These are phyloP conservation scores for Podospora fimiseda DNA, from an alignment of 495 filamentous ascomycete genomes.

Conservation along the genomic window DNA sequence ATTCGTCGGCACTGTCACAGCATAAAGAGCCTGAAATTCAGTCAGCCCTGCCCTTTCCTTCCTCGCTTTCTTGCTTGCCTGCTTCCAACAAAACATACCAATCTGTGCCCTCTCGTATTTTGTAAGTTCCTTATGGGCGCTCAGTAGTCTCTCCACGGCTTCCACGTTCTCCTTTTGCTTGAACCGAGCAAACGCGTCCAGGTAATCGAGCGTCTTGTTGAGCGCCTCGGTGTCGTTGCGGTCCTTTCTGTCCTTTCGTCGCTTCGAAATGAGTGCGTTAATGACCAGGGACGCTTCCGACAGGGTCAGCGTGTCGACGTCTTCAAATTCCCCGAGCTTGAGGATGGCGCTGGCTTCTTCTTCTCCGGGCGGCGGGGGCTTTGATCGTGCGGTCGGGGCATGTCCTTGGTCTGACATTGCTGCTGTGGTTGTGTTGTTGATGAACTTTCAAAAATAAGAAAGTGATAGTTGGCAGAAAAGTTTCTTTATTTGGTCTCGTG, in stretches of 20 bases:
- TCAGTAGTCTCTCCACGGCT: slow-evolving; percentile 77
- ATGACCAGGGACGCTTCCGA: slow-evolving; percentile 90
- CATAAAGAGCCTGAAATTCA: slow-evolving; percentile 66
- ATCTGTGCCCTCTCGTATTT: slow-evolving; percentile 91
- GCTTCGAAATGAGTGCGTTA: slow-evolving; percentile 72
- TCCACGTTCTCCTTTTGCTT: slow-evolving; percentile 91
- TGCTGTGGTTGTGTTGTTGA: slow-evolving; percentile 8
- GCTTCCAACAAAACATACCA: slow-evolving; percentile 62
- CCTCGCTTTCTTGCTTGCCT: too few relatives aligned
- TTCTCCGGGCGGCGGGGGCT: slow-evolving; percentile 67
- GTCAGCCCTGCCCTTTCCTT: slow-evolving; percentile 1
- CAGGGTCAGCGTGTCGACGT: slow-evolving; percentile 79
- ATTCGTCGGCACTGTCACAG: slow-evolving; percentile 88
- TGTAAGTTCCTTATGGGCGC: slow-evolving; percentile 68
- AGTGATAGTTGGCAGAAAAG: too few relatives aligned
- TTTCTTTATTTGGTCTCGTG: too few relatives aligned
- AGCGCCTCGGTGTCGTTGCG: slow-evolving; percentile 67
- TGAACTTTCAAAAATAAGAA: neutral
- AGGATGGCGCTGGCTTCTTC: slow-evolving; percentile 81
- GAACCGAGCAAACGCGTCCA: slow-evolving; percentile 90
- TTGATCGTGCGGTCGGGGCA: slow-evolving; percentile 60
- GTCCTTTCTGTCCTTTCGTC: slow-evolving; percentile 57
- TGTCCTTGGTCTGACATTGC: slow-evolving; percentile 26
- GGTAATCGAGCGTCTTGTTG: slow-evolving; percentile 79
- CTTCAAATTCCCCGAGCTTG: slow-evolving; percentile 84